Evolutionary conservation across 345 rosid genomes (phyloP), one percentile per base, ranked within the genome.

Genomic region (Aquilaria malaccensis): DNA sequence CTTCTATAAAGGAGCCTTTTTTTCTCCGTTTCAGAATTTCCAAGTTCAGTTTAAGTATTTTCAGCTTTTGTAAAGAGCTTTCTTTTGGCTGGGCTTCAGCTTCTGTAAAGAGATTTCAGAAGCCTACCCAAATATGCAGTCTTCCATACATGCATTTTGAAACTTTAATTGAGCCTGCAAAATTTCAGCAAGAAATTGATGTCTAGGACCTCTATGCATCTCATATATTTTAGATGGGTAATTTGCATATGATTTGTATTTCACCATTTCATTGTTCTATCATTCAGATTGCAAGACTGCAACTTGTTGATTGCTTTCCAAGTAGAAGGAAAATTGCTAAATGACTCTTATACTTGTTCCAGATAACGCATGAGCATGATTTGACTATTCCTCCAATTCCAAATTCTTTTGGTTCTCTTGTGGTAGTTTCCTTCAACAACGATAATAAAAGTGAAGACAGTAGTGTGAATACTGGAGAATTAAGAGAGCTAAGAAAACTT

Each of bases 401-500:
- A 29, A 66, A 64, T 66, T 5, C 11, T 70, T 58, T 71, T 53
- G 45, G 66, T 57, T 60, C 71, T 56, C 71, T 64, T 56, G 57
- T 33, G 46, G 56, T 52, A 29, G 72, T 59, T 62, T 70, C 71
- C 72, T 74, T 75, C 59, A 67, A 69, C 66, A 47, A 33, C 32
- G 77, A 84, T 76, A 48, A 50, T 60, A 80, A 71, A 67, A 72
- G 64, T 64, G 72, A 70, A 60, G 69, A 61, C 71, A 32, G 55
- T 50, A 57, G 55, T 68, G 55, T 59, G 51, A 65, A 73, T 66
- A 62, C 69, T 61, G 75, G 64, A 66, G 81, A 76, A 72, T 66
- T 53, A 13, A 85, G 80, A 61, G 79, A 80, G 72, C 76, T 92
- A 60, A 86, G 83, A 69, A 85, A 87, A 68, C 85, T 83, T 55